These are phyloP conservation scores for Effrenium voratum DNA, from an alignment of 73 alveolate species.

Conservation along the genomic window DNA sequence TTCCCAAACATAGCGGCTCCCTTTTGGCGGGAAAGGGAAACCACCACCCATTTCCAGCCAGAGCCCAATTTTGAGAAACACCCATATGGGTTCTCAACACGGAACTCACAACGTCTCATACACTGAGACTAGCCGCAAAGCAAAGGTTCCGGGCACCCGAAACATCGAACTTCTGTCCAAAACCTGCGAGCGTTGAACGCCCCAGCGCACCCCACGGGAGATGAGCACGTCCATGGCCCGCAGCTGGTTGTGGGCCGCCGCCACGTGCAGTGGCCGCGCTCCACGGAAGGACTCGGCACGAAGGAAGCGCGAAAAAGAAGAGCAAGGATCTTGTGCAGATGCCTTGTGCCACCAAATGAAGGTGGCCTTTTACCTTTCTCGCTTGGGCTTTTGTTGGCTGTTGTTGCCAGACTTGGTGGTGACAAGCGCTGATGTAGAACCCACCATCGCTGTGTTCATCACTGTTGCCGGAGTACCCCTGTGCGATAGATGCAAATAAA, in stretches of 20 bases:
- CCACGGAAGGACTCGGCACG: constrained; percentile 14
- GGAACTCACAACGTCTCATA: too few relatives aligned
- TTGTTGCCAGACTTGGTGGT: too few relatives aligned
- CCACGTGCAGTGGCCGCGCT: constrained; percentile 53
- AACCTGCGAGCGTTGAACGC: not conserved
- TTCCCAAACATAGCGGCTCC: not conserved
- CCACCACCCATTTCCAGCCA: not conserved
- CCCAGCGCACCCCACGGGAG: not conserved
- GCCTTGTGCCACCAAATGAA: too few relatives aligned
- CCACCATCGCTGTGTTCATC: too few relatives aligned
- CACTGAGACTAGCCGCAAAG: too few relatives aligned
- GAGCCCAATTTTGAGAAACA: not conserved
- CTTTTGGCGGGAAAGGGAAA: not conserved
- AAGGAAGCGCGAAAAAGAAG: too few relatives aligned
- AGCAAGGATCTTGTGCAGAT: too few relatives aligned
- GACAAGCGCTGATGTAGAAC: too few relatives aligned
- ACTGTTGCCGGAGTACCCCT: too few relatives aligned
- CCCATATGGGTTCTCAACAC: not conserved
- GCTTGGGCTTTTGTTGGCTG: too few relatives aligned
- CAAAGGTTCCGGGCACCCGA: not conserved
- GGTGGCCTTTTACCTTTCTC: too few relatives aligned
- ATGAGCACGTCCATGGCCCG: constrained; percentile 56
- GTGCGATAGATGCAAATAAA: too few relatives aligned
- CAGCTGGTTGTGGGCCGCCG: constrained; percentile 78
- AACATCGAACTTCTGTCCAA: not conserved